Percentiles rank a stretch among this genome's conserved stretches.
Conservation (phyloP, 2,329 filamentous ascomycete species). For the Fusarium musae region DNA sequence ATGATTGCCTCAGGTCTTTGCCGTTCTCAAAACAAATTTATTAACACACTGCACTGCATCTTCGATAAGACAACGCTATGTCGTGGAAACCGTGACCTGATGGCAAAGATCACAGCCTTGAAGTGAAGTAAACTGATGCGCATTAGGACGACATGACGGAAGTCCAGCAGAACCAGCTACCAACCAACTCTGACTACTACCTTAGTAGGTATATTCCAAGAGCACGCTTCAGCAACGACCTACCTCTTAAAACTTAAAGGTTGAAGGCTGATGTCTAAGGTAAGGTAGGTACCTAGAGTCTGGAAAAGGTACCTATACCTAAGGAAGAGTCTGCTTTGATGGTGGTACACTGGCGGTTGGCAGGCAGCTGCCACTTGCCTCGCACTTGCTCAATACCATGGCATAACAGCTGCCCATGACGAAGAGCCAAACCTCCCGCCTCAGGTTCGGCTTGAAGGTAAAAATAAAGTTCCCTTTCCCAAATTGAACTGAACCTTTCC, state of each 20-base stretch:
- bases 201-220: neutral
- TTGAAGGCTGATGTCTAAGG: neutral
- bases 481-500: neutral
- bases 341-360: neutral
- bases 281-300: neutral
- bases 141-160: neutral
- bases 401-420: neutral
- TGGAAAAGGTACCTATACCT: no score
- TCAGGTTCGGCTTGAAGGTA: neutral
- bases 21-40: neutral
- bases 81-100: neutral
- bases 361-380: slow-evolving; percentile 31
- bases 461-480: neutral
- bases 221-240: neutral
- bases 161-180: neutral
- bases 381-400: slow-evolving; percentile 36
- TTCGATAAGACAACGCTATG: neutral
- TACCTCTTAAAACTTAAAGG: no score
- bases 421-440: neutral
- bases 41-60: neutral
- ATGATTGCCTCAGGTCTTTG: neutral
- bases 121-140: neutral
- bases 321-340: neutral
- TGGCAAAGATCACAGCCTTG: neutral
- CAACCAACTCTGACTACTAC: neutral